phyloP scores from a whole-genome alignment of 2,329 filamentous ascomycete genomes.

The Cytospora leucostoma region DNA sequence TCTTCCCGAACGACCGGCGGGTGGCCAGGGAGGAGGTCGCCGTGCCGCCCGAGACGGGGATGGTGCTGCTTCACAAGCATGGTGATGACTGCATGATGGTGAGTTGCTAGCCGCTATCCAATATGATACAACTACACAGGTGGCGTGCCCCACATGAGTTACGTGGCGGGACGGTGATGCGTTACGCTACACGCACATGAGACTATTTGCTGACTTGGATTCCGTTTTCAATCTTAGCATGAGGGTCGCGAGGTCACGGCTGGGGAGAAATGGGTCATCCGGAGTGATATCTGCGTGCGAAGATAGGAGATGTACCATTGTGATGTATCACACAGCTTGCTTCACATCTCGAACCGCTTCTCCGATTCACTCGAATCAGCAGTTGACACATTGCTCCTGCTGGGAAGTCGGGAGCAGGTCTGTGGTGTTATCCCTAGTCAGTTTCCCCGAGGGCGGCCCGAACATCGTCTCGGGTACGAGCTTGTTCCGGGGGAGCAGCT shows the following conservation, averaged over 20 bases:
- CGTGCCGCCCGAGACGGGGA: conserved; percentile 77
- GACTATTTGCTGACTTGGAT: background rate
- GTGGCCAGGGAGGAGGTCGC: conserved; percentile 65
- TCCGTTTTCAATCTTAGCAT: conserved; percentile 43
- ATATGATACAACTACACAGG: background rate
- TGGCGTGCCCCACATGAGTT: background rate
- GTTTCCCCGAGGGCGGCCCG: too few relatives aligned
- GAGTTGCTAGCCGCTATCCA: conserved; percentile 35
- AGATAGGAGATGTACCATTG: conserved; percentile 36
- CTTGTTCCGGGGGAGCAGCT: too few relatives aligned
- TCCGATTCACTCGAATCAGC: too few relatives aligned
- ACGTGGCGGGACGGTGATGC: background rate
- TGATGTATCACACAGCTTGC: too few relatives aligned
- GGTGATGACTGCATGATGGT: conserved; percentile 83
- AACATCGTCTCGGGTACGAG: too few relatives aligned
- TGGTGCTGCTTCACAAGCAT: conserved; percentile 84
- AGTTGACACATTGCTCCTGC: too few relatives aligned
- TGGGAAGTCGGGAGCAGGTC: too few relatives aligned
- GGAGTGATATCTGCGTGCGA: conserved; percentile 65
- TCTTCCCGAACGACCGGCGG: conserved; percentile 72
- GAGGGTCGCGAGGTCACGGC: conserved; percentile 65
- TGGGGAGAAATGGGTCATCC: conserved; percentile 75
- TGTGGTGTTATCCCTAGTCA: too few relatives aligned
- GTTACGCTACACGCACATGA: background rate
- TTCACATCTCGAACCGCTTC: too few relatives aligned